Base-by-base conservation (phyloP, 2,329 filamentous ascomycete species). In the Hymenoscyphus albidus region DNA sequence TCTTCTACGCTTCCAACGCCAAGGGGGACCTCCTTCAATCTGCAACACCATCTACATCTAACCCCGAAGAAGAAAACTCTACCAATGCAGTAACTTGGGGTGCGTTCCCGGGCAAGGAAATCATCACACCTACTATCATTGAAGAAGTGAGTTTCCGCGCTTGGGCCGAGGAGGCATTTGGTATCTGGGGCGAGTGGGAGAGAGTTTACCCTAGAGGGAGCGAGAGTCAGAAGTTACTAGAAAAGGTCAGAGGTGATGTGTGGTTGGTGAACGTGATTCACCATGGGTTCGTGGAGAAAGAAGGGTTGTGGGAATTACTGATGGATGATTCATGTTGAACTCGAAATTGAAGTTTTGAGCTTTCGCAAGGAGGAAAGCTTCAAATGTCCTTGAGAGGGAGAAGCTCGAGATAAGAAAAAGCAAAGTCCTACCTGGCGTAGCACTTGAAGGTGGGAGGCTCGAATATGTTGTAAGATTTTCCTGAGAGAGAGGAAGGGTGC, bases 71-170 rank as follows among this genome's bases (percentile, higher is more conserved):
- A 2, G 60, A 64, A 4, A 71, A 92, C 91, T 61, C 96, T 72
- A 94, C 96, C 38, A 97, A 98, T 74, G 93, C 94, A 0, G 95
- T 99, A 1, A 99, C 95, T 0, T 98, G 94, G 94, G 94, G 94
- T 61, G 92, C 93, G 0, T 98, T 98, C 78, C 90, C 91, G 0
- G 92, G 92, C 54, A 97, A 97, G 79, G 94, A 98, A 77, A 98
- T 98, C 74, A 86, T 96, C 64, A 96, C 93, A 27, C 94, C 94
- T 2, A 98, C 94, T 1, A 98, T 98, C 74, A 96, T 98, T 73
- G 94, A 98, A 76, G 91, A 93, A 71, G 92, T 97, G 61, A 95
- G 91, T 75, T 98, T 98, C 82, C 84, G 88, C 67, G 92, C 93
- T 7, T 99, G 95, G 95, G 85, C 88, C 64, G 95, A 98, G 75